These are phyloP conservation scores for Silene coronaria DNA, from an alignment of 179 eudicot species.

Conservation along the genomic window DNA sequence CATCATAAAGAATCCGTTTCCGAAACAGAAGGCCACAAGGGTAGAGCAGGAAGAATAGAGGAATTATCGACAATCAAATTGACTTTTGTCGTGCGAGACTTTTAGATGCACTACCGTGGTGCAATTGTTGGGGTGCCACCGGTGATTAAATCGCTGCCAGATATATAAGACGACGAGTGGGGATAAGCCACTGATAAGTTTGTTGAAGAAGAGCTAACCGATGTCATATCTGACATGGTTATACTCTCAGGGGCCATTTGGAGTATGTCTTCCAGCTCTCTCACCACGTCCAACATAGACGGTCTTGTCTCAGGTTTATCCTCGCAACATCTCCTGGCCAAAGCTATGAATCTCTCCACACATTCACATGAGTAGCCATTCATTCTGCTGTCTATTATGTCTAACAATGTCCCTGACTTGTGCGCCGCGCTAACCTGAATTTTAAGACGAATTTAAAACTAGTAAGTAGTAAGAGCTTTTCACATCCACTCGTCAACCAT, in stretches of 20 bases:
- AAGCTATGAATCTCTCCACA: conserved; percentile 43
- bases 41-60: not conserved
- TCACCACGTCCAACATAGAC: conserved; percentile 59
- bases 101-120: conserved; percentile 37
- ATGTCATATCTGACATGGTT: conserved; percentile 32
- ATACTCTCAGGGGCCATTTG: conserved; percentile 38
- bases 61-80: not conserved
- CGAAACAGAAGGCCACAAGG: not conserved
- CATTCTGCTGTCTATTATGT: conserved; percentile 54
- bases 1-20: not conserved
- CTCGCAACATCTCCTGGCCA: conserved; percentile 54
- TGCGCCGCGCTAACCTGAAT: conserved; percentile 45
- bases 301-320: conserved; percentile 55
- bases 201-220: conserved; percentile 35
- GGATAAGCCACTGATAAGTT: conserved; percentile 29
- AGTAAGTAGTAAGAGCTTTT: no score
- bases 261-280: conserved; percentile 54
- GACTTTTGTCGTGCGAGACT: not conserved
- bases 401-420: conserved; percentile 39
- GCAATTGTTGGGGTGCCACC: conserved; percentile 23
- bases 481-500: no score
- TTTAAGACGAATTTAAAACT: not conserved
- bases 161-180: conserved; percentile 29
- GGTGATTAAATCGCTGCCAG: conserved; percentile 43
- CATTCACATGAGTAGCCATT: conserved; percentile 49